Evolutionary conservation across 257 asterid genomes (phyloP).

Genomic region (Rehmannia glutinosa): DNA sequence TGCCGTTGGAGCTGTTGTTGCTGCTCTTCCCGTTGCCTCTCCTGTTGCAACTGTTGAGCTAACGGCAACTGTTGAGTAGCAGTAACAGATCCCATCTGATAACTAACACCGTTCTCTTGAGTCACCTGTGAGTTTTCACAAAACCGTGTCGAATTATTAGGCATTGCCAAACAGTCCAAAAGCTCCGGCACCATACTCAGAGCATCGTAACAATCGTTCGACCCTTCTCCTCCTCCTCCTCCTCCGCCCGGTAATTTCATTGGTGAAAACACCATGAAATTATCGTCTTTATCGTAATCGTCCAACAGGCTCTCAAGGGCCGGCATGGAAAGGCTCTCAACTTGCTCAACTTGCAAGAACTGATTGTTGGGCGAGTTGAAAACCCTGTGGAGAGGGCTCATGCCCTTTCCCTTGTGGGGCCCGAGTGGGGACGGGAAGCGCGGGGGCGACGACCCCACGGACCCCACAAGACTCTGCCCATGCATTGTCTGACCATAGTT

Average conservation of each 20-base stretch:
- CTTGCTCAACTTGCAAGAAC: conserved; percentile 54
- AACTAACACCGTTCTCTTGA: conserved; percentile 29
- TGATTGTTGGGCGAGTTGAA: conserved; percentile 66
- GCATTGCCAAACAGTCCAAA: conserved; percentile 51
- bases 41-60: conserved; percentile 59
- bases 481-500: conserved; percentile 13
- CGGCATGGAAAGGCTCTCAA: conserved; percentile 55
- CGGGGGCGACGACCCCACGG: no score
- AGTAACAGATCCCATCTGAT: conserved; percentile 18
- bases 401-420: conserved; percentile 50
- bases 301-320: conserved; percentile 59
- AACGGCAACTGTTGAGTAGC: conserved; percentile 39
- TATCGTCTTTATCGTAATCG: conserved; percentile 34
- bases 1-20: conserved; percentile 23
- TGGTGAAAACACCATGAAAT: conserved; percentile 26
- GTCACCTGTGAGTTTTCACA: conserved; percentile 21
- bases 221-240: no score
- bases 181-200: conserved; percentile 51
- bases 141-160: conserved; percentile 37
- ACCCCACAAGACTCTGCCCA: conserved; percentile 21
- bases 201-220: conserved; percentile 44
- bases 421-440: conserved; percentile 47
- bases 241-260: conserved; percentile 24
- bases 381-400: conserved; percentile 68
- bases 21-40: conserved; percentile 53